These are phyloP conservation scores for Termitomyces heimii DNA, from an alignment of 768 basidiomycete genomes.

Conservation along the genomic window DNA sequence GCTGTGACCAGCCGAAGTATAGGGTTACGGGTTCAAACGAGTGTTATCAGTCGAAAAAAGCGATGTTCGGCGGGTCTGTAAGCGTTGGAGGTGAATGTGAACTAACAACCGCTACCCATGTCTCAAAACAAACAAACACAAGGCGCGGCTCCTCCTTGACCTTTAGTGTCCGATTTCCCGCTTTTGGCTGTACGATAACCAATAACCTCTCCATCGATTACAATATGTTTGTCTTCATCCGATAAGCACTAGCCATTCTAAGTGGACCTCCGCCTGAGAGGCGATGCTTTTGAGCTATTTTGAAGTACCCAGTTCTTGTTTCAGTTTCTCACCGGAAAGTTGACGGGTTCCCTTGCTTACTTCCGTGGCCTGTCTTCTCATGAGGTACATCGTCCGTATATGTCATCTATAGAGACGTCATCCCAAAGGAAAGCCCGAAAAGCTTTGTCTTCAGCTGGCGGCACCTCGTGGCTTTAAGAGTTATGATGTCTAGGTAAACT, in stretches of 20 bases:
- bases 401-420: not conserved
- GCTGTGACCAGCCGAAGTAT: conserved; percentile 9
- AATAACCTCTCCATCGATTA: conserved; percentile 2
- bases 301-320: not conserved
- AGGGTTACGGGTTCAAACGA: conserved; percentile 14
- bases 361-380: not conserved
- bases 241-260: conserved; percentile 3
- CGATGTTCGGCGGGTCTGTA: not conserved
- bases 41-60: conserved; percentile 12
- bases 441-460: not conserved
- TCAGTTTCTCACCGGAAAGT: not conserved
- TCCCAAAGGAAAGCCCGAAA: not conserved
- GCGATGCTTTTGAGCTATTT: not conserved
- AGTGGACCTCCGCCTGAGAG: not conserved
- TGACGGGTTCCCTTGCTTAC: not conserved
- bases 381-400: not conserved
- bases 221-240: not conserved
- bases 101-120: conserved; percentile 1
- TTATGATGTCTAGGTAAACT: not conserved
- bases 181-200: not conserved
- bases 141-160: not conserved
- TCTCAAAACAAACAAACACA: conserved; percentile 13
- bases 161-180: too few species aligned
- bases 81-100: not conserved
- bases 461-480: not conserved